phyloP scores from a whole-genome alignment of 805 yeast genomes.

The Cyberlindnera saturnus region DNA sequence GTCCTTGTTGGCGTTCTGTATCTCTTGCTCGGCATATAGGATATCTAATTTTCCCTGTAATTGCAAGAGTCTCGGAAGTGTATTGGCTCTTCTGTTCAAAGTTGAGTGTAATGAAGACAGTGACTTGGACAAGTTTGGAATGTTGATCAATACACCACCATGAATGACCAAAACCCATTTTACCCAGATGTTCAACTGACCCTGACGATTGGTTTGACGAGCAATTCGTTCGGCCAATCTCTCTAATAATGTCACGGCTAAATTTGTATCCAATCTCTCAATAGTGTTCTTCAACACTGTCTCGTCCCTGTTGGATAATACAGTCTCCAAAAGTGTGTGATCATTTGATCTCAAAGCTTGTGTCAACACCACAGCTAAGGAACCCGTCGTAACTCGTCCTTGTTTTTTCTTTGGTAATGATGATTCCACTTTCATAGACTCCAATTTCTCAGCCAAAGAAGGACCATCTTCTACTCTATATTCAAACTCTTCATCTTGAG shows the following conservation, averaged over 20 bases:
- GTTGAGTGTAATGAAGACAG: conserved; percentile 61
- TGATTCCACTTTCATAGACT: conserved; percentile 25
- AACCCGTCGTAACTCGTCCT: conserved; percentile 59
- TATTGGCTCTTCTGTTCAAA: conserved; percentile 55
- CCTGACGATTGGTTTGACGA: conserved; percentile 48
- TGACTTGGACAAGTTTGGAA: conserved; percentile 45
- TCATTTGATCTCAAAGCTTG: conserved; percentile 90
- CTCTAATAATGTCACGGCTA: conserved; percentile 53
- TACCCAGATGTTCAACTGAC: conserved; percentile 64
- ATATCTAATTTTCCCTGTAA: conserved; percentile 79
- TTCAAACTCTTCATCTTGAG: conserved; percentile 27
- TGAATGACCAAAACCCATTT: conserved; percentile 80
- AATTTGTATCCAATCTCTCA: conserved; percentile 45
- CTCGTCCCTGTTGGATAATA: conserved; percentile 51
- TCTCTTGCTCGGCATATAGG: conserved; percentile 56
- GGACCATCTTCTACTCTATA: conserved; percentile 36
- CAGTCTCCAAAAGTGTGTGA: conserved; percentile 78
- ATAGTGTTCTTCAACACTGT: conserved; percentile 48
- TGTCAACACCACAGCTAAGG: conserved; percentile 75
- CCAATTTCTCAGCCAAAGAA: conserved; percentile 50
- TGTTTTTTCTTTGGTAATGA: conserved; percentile 27
- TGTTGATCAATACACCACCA: conserved; percentile 56
- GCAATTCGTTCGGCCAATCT: conserved; percentile 55
- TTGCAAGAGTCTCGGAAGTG: conserved; percentile 67
- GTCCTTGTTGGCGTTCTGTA: conserved; percentile 41